Percentiles rank a stretch among this genome's conserved stretches.
These are phyloP conservation scores for Penstemon barbatus DNA, from an alignment of 257 asterid genomes.

Conservation along the genomic window DNA sequence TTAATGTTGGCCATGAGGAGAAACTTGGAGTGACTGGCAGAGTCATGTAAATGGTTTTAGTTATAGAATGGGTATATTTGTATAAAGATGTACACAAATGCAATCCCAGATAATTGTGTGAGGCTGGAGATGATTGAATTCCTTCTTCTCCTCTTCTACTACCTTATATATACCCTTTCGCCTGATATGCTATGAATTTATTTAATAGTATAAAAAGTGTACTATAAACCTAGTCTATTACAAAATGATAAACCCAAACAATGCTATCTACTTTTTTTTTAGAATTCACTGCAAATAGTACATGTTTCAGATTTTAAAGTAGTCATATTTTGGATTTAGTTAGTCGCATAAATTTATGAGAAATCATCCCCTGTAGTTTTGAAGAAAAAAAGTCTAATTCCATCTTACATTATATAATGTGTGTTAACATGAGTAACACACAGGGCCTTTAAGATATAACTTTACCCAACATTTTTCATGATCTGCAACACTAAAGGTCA, in stretches of 20 bases:
- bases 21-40: constrained; percentile 7
- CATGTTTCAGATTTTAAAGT: too few species aligned
- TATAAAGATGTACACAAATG: constrained; percentile 26
- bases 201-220: too few species aligned
- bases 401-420: constrained; percentile 9
- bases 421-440: constrained; percentile 6
- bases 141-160: background rate
- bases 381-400: background rate
- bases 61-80: constrained; percentile 32
- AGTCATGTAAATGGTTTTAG: constrained; percentile 18
- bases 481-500: background rate
- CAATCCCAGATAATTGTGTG: constrained; percentile 17
- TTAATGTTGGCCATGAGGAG: constrained; percentile 8
- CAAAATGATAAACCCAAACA: too few species aligned
- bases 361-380: constrained; percentile 9
- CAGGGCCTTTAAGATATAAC: background rate
- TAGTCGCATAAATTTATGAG: background rate
- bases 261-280: too few species aligned
- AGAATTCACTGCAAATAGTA: too few species aligned
- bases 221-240: too few species aligned
- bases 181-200: too few species aligned
- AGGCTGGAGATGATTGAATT: constrained; percentile 9
- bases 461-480: background rate
- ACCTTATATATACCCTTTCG: background rate
- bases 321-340: too few species aligned